Conservation (phyloP, 2,329 filamentous ascomycete genomes). For the Aspergillus sp. region DNA sequence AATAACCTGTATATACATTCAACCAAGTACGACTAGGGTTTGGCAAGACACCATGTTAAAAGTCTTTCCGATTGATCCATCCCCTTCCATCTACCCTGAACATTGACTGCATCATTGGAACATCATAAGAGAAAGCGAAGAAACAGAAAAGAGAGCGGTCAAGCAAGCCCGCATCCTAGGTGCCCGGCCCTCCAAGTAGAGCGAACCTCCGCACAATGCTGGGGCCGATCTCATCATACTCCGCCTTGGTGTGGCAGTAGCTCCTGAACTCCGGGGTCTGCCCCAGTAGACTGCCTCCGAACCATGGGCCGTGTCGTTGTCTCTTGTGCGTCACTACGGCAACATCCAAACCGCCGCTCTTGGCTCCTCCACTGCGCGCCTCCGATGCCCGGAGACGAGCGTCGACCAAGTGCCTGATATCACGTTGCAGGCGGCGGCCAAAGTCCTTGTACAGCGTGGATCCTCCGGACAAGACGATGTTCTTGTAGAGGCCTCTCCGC, state of each 20-base stretch:
- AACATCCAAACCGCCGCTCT: constrained; percentile 88
- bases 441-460: constrained; percentile 99
- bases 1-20: too few species aligned
- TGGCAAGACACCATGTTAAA: too few species aligned
- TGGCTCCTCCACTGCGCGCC: constrained; percentile 79
- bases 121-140: constrained; percentile 3
- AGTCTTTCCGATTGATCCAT: constrained; percentile 1
- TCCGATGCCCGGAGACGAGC: constrained; percentile 87
- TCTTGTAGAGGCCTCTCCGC: constrained; percentile 94
- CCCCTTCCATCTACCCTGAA: constrained; percentile 9
- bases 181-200: not conserved
- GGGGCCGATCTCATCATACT: constrained; percentile 93
- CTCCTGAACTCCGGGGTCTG: constrained; percentile 98
- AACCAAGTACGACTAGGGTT: too few species aligned
- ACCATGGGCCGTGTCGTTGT: constrained; percentile 96
- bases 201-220: constrained; percentile 22
- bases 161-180: not conserved
- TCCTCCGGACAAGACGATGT: constrained; percentile 94
- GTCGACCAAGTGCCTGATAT: constrained; percentile 93
- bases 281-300: constrained; percentile 88
- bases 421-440: constrained; percentile 85
- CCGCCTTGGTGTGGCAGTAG: constrained; percentile 86
- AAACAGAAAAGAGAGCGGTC: not conserved
- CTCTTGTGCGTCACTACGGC: constrained; percentile 96
- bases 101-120: constrained; percentile 7